Conservation (phyloP, 352 stramenopile genomes). For the Saprolegnia diclina region DNA sequence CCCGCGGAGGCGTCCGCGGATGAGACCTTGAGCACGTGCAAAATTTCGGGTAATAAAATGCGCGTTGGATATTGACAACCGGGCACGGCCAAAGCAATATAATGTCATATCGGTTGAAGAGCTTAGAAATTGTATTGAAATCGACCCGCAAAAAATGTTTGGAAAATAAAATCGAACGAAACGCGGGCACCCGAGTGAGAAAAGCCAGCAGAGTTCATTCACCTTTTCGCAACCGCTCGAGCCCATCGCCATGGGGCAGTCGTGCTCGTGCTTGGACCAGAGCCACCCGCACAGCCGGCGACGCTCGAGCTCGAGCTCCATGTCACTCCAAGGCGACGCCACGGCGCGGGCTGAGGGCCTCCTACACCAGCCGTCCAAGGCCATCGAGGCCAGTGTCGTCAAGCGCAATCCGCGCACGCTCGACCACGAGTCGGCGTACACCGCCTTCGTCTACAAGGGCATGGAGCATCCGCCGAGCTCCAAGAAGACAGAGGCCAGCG, state of each 20-base stretch:
- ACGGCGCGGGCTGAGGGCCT: neutral
- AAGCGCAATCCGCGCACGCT: slow-evolving; percentile 33
- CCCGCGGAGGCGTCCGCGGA: neutral
- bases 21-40: neutral
- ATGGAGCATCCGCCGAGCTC: neutral
- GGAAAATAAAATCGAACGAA: no score
- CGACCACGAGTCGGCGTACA: slow-evolving; percentile 57
- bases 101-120: neutral
- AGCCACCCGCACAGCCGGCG: slow-evolving; percentile 47
- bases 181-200: neutral
- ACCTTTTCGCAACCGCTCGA: neutral
- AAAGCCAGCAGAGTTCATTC: neutral
- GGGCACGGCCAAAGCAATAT: neutral
- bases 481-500: slow-evolving; percentile 44
- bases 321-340: slow-evolving; percentile 17
- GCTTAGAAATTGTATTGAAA: no score
- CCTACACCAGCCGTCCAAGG: slow-evolving; percentile 19
- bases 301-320: slow-evolving; percentile 38
- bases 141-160: no score
- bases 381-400: neutral
- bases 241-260: slow-evolving; percentile 48
- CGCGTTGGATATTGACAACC: neutral
- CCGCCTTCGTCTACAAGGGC: slow-evolving; percentile 12
- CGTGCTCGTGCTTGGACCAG: slow-evolving; percentile 71
- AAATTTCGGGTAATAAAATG: neutral